Conservation (phyloP, 2,329 filamentous ascomycete genomes). For the Lachnellula arida region DNA sequence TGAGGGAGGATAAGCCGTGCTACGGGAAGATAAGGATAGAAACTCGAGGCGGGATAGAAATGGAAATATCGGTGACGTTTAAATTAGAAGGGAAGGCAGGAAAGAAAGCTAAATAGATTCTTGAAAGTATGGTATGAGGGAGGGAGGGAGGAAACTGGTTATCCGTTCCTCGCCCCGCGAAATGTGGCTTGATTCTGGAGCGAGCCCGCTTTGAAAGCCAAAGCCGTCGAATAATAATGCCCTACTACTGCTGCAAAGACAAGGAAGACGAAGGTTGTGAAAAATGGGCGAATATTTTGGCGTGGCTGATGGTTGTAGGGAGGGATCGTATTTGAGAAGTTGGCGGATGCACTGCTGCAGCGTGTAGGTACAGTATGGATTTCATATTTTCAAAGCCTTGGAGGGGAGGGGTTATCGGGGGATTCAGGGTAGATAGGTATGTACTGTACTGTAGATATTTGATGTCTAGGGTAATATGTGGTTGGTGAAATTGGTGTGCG, state of each 20-base stretch:
- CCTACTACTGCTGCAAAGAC: not conserved
- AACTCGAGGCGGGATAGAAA: not conserved
- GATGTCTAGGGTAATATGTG: not conserved
- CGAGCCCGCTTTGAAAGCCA: not conserved
- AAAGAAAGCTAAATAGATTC: not conserved
- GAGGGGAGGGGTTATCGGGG: too few relatives aligned
- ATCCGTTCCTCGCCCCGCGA: not conserved
- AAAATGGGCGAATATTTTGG: conserved; percentile 20
- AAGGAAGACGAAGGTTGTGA: not conserved
- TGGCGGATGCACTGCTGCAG: not conserved
- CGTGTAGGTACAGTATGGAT: not conserved
- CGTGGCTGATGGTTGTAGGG: conserved; percentile 12
- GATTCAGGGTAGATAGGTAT: not conserved
- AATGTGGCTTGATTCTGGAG: conserved; percentile 1
- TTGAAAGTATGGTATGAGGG: not conserved
- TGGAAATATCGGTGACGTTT: not conserved
- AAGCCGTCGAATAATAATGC: not conserved
- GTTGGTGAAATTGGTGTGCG: too few relatives aligned
- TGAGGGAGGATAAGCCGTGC: not conserved
- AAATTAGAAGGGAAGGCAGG: too few relatives aligned
- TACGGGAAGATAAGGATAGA: conserved; percentile 2
- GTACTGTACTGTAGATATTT: too few relatives aligned
- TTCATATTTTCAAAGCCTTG: too few relatives aligned
- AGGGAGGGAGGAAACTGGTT: not conserved
- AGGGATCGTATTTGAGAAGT: not conserved